Conservation (phyloP, 2,329 filamentous ascomycete species). For the Ceratocystis papillata region DNA sequence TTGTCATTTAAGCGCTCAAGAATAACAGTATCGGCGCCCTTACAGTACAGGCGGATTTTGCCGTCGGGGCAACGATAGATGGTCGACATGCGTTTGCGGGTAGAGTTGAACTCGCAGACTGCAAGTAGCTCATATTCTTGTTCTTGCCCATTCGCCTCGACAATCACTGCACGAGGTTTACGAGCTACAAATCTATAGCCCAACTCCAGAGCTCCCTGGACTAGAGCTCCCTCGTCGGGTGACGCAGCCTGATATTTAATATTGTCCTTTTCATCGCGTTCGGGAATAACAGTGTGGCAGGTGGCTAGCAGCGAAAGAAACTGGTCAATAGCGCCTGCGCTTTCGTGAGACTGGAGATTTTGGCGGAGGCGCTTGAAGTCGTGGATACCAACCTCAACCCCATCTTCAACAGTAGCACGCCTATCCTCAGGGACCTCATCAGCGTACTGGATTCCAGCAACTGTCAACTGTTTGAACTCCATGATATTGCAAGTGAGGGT, state of each 20-base stretch:
- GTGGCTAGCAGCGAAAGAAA: constrained; percentile 79
- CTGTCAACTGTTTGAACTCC: constrained; percentile 94
- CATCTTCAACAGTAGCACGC: constrained; percentile 69
- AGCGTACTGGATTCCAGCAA: constrained; percentile 86
- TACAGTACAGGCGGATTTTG: constrained; percentile 86
- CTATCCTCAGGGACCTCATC: constrained; percentile 87
- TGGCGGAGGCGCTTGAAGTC: constrained; percentile 66
- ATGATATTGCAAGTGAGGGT: constrained; percentile 95
- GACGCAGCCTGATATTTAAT: constrained; percentile 99
- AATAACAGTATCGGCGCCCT: constrained; percentile 96
- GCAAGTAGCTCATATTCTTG: constrained; percentile 82
- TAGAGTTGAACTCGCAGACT: constrained; percentile 92
- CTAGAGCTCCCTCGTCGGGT: constrained; percentile 91
- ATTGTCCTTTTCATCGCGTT: constrained; percentile 65
- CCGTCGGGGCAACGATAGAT: constrained; percentile 95
- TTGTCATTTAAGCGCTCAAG: constrained; percentile 75
- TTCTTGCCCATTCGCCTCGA: constrained; percentile 60
- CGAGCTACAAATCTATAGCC: constrained; percentile 87
- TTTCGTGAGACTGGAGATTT: constrained; percentile 51
- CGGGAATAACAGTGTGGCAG: constrained; percentile 95
- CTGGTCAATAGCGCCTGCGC: constrained; percentile 52
- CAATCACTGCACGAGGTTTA: constrained; percentile 79
- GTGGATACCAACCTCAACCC: constrained; percentile 65
- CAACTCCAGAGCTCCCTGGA: constrained; percentile 74
- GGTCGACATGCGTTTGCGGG: constrained; percentile 92